A percentile compares a stretch with the other conserved stretches of the same genome.
These are phyloP conservation scores for Excoecaria cochinchinensis DNA, from an alignment of 345 rosid species.

Conservation along the genomic window DNA sequence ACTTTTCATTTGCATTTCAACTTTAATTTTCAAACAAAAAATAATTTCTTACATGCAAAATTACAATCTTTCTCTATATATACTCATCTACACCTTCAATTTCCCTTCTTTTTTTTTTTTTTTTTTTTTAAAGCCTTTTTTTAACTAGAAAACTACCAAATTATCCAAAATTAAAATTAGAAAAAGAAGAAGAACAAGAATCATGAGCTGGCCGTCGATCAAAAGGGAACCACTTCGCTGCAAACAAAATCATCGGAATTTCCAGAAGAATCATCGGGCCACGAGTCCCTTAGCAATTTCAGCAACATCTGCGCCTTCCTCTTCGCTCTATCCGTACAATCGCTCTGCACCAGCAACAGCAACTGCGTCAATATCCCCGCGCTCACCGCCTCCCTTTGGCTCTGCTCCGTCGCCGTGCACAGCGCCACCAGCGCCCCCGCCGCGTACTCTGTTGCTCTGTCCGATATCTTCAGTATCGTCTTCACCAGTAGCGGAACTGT, in stretches of 20 bases:
- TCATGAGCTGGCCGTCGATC: conserved; percentile 9
- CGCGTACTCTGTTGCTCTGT: conserved; percentile 89
- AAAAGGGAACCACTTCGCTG: conserved; percentile 74
- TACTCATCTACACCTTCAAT: no score
- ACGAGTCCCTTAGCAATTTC: conserved; percentile 73
- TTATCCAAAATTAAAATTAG: no score
- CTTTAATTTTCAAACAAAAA: no score
- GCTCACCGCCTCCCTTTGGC: conserved; percentile 73
- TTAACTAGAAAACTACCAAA: no score
- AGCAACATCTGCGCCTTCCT: conserved; percentile 90
- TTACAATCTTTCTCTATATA: no score
- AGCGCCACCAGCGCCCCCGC: conserved; percentile 81
- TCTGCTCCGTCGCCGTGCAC: conserved; percentile 64
- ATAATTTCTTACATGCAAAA: no score
- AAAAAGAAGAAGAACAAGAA: not conserved
- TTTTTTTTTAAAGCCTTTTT: no score
- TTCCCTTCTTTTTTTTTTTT: no score
- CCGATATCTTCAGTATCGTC: conserved; percentile 71
- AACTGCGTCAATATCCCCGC: conserved; percentile 90
- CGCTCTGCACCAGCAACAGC: conserved; percentile 81
- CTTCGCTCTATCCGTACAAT: conserved; percentile 95
- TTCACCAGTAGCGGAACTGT: conserved; percentile 81
- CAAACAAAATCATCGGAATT: conserved; percentile 67
- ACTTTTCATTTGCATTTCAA: no score
- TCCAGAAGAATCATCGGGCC: conserved; percentile 65